phyloP scores from a whole-genome alignment of 805 yeast genomes.

The Cyberlindnera americana region DNA sequence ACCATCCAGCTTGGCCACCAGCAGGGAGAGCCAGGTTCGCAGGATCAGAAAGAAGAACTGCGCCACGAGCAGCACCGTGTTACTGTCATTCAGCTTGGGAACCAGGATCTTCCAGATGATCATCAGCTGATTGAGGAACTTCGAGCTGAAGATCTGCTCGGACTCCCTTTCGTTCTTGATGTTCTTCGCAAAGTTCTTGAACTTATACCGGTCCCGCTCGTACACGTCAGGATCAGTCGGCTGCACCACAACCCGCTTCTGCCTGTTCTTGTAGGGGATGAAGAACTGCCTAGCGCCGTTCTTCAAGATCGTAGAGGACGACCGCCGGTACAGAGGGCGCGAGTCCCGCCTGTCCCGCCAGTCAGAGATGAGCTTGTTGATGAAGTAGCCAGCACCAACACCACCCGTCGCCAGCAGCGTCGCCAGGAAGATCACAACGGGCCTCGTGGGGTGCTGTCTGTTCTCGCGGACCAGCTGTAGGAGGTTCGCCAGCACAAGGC shows the following conservation, averaged over 20 bases:
- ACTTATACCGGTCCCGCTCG: constrained; percentile 27
- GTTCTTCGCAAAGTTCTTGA: constrained; percentile 27
- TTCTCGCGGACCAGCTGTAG: constrained; percentile 27
- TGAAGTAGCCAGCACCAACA: constrained; percentile 18
- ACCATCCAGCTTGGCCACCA: constrained; percentile 89
- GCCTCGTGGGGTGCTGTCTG: constrained; percentile 26
- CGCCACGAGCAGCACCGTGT: constrained; percentile 58
- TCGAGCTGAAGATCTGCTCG: constrained; percentile 44
- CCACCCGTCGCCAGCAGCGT: constrained; percentile 25
- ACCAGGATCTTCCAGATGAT: constrained; percentile 79
- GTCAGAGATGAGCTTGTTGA: constrained; percentile 27
- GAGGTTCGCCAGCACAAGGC: constrained; percentile 20
- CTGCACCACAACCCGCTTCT: constrained; percentile 26
- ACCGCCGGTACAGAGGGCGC: constrained; percentile 27
- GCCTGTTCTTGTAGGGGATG: constrained; percentile 28
- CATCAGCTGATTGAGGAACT: constrained; percentile 65
- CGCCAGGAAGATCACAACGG: constrained; percentile 26
- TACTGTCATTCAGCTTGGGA: constrained; percentile 69
- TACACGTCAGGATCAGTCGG: constrained; percentile 29
- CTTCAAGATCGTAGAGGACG: constrained; percentile 27
- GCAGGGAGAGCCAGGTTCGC: constrained; percentile 81
- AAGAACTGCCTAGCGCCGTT: constrained; percentile 30
- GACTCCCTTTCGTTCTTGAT: constrained; percentile 21
- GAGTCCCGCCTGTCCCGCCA: constrained; percentile 28
- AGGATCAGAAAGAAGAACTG: constrained; percentile 74